Percentiles rank a stretch among this genome's conserved stretches.
Evolutionary conservation across 345 rosid species (phyloP).

Genomic region (Euphorbia tirucalli): DNA sequence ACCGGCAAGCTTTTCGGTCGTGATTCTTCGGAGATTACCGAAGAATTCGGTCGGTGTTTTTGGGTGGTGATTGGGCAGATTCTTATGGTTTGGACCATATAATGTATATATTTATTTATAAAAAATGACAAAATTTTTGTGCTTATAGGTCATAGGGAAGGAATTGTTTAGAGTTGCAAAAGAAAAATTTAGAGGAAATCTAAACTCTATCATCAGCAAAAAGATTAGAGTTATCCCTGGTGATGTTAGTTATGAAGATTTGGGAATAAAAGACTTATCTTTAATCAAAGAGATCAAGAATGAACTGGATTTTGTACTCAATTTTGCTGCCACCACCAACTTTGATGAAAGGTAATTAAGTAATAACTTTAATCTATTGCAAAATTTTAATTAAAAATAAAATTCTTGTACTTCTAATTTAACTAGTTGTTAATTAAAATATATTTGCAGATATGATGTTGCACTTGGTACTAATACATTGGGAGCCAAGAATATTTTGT

Average conservation of each 20-base stretch:
- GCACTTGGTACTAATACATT: conserved; percentile 51
- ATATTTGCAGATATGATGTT: conserved; percentile 50
- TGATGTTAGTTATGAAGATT: conserved; percentile 23
- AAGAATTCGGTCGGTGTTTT: too few species aligned
- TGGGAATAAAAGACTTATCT: conserved; percentile 26
- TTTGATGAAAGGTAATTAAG: conserved; percentile 35
- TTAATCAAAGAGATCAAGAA: conserved; percentile 21
- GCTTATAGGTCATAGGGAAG: conserved; percentile 26
- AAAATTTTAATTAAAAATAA: background rate
- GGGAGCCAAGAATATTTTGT: conserved; percentile 44
- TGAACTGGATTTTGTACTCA: conserved; percentile 27
- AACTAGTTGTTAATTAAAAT: background rate
- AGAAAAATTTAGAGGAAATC: conserved; percentile 24
- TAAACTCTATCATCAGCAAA: conserved; percentile 22
- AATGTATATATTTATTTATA: background rate
- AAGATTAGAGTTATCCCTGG: conserved; percentile 29
- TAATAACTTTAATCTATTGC: background rate
- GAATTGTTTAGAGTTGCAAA: conserved; percentile 36
- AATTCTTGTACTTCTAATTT: conserved; percentile 6
- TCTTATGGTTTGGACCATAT: background rate
- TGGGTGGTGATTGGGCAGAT: too few species aligned
- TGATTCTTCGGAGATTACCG: too few species aligned
- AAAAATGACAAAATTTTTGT: background rate
- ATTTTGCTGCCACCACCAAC: conserved; percentile 38
- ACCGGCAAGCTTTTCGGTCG: too few species aligned